Evolutionary conservation across 1,284 basidiomycete genomes (phyloP).

Genomic region (Leccinum pallidistipes): DNA sequence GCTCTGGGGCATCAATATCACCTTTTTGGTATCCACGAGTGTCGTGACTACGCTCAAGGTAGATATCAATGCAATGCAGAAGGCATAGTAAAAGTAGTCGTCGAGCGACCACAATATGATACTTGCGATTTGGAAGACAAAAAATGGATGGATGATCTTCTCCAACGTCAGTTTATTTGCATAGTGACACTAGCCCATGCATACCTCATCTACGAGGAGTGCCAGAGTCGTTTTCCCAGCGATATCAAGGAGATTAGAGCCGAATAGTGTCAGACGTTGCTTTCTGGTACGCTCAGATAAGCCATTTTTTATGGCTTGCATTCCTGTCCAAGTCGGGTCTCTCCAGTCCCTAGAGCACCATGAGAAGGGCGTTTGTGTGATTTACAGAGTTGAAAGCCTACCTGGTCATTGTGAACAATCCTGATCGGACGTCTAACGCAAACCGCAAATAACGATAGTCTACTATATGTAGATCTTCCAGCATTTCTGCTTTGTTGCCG

Average conservation of each 20-base stretch:
- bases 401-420: slow-evolving; percentile 84
- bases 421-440: slow-evolving; percentile 82
- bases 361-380: slow-evolving; percentile 5
- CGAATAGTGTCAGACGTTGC: slow-evolving; percentile 80
- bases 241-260: slow-evolving; percentile 89
- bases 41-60: slow-evolving; percentile 85
- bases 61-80: slow-evolving; percentile 95
- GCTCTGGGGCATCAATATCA: slow-evolving; percentile 30
- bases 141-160: slow-evolving; percentile 87
- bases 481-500: slow-evolving; percentile 34
- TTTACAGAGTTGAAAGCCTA: slow-evolving; percentile 29
- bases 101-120: slow-evolving; percentile 94
- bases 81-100: slow-evolving; percentile 97
- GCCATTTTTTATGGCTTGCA: slow-evolving; percentile 64
- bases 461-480: slow-evolving; percentile 58
- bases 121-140: slow-evolving; percentile 97
- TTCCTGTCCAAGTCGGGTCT: slow-evolving; percentile 76
- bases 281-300: slow-evolving; percentile 52
- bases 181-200: slow-evolving; percentile 1
- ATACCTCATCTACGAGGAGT: slow-evolving; percentile 89
- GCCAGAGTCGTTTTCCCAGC: slow-evolving; percentile 82
- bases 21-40: slow-evolving; percentile 90
- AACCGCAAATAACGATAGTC: slow-evolving; percentile 92
- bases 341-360: slow-evolving; percentile 78
- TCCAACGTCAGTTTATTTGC: slow-evolving; percentile 16